Conservation (phyloP, 2,329 filamentous ascomycete genomes). For the Fusarium liriodendri region DNA sequence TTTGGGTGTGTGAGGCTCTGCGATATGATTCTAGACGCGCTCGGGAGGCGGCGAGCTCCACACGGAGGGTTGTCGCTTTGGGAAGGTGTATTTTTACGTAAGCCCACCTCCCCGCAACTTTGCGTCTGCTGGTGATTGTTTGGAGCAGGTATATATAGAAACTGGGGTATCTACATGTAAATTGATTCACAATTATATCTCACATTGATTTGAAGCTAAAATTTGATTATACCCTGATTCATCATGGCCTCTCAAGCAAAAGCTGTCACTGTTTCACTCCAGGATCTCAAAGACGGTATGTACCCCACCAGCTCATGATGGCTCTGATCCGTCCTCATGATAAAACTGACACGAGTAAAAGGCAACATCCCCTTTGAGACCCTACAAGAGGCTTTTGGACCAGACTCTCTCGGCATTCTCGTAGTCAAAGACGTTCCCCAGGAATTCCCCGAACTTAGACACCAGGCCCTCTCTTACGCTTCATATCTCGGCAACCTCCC, state of each 20-base stretch:
- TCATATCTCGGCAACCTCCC: constrained; percentile 90
- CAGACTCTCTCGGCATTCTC: constrained; percentile 90
- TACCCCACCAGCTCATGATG: constrained; percentile 27
- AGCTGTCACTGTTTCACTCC: constrained; percentile 70
- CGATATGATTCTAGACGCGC: not conserved
- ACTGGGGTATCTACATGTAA: not conserved
- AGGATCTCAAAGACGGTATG: constrained; percentile 69
- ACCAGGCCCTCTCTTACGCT: constrained; percentile 82
- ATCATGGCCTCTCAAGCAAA: constrained; percentile 62
- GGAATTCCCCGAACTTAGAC: constrained; percentile 77
- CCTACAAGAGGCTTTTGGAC: constrained; percentile 86
- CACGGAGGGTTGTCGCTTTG: constrained; percentile 10
- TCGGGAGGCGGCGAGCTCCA: constrained; percentile 51
- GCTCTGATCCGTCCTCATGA: constrained; percentile 9
- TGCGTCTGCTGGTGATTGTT: constrained; percentile 3
- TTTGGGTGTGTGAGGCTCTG: constrained; percentile 11
- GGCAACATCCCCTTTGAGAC: constrained; percentile 75
- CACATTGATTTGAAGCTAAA: not conserved
- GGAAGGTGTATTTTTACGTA: constrained; percentile 42
- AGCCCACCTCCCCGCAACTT: constrained; percentile 30
- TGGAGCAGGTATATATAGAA: not conserved
- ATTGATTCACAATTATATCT: not conserved
- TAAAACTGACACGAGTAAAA: constrained; percentile 48
- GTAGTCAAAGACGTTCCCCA: constrained; percentile 87
- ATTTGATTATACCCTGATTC: not conserved